phyloP scores from a whole-genome alignment of 2,329 filamentous ascomycete species.

The Acarospora socialis region DNA sequence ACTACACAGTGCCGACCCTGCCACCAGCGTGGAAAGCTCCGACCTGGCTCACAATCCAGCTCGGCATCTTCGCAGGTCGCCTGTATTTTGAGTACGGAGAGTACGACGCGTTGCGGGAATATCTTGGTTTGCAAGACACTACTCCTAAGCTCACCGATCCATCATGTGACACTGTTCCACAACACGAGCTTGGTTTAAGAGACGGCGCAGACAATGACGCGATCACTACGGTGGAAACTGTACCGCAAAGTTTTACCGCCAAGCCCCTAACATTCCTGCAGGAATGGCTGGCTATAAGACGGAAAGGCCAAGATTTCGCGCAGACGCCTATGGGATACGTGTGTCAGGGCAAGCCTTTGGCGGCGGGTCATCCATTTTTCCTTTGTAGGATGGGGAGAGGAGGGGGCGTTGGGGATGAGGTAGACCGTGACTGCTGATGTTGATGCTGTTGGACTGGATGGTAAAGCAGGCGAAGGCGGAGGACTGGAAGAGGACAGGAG shows the following conservation, averaged over 20 bases:
- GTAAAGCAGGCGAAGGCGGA: too few species aligned
- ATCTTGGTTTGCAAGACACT: conserved; percentile 2
- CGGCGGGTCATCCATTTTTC: too few species aligned
- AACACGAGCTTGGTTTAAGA: conserved; percentile 2
- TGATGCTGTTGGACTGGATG: too few species aligned
- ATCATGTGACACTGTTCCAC: too few species aligned
- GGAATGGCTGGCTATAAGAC: conserved; percentile 21
- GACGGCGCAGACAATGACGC: not conserved
- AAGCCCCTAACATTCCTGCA: conserved; percentile 20
- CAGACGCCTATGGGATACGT: conserved; percentile 25
- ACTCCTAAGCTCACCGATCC: conserved; percentile 1
- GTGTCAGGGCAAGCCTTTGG: conserved; percentile 17
- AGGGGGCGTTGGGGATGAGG: too few species aligned
- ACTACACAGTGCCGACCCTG: conserved; percentile 37
- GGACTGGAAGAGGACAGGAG: too few species aligned
- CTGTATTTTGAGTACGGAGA: conserved; percentile 45
- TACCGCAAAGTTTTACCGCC: conserved; percentile 1
- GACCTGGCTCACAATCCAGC: conserved; percentile 39
- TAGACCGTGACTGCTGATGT: too few species aligned
- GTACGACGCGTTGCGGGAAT: conserved; percentile 3
- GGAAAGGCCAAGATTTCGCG: conserved; percentile 23
- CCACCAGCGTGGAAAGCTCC: conserved; percentile 30
- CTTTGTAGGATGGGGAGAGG: too few species aligned
- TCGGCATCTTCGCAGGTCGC: conserved; percentile 46
- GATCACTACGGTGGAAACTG: not conserved